Evolutionary conservation across 305 asterid genomes (phyloP).

Genomic region (Plantago lanceolata): DNA sequence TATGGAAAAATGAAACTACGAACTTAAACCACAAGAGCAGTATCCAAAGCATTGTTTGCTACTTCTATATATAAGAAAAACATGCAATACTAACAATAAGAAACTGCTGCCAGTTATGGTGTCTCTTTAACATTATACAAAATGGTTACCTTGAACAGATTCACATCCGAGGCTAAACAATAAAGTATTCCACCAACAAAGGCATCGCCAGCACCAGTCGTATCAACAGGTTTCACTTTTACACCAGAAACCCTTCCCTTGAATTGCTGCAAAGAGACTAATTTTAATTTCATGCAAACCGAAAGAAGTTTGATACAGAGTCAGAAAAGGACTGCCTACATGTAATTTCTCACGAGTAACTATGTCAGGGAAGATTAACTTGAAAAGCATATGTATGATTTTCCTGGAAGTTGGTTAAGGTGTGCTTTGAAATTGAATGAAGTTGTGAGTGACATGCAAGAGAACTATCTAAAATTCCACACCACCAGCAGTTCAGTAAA

Average conservation of each 20-base stretch:
- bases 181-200: conserved; percentile 69
- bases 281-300: not conserved
- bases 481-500: no score
- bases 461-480: no score
- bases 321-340: not conserved
- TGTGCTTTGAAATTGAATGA: no score
- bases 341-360: not conserved
- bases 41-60: no score
- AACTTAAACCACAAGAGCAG: no score
- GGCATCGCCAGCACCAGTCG: conserved; percentile 98
- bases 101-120: no score
- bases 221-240: conserved; percentile 66
- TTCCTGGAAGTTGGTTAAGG: no score
- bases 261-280: conserved; percentile 48
- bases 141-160: conserved; percentile 49
- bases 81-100: no score
- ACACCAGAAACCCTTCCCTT: conserved; percentile 68
- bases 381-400: no score
- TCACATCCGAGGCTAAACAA: conserved; percentile 52
- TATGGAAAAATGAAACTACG: no score
- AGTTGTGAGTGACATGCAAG: no score
- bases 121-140: not conserved
- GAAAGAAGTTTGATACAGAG: not conserved
- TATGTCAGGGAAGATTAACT: not conserved
- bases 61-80: no score